Conservation (phyloP, 1,139 yeast genomes). For the Diutina rugosa region DNA sequence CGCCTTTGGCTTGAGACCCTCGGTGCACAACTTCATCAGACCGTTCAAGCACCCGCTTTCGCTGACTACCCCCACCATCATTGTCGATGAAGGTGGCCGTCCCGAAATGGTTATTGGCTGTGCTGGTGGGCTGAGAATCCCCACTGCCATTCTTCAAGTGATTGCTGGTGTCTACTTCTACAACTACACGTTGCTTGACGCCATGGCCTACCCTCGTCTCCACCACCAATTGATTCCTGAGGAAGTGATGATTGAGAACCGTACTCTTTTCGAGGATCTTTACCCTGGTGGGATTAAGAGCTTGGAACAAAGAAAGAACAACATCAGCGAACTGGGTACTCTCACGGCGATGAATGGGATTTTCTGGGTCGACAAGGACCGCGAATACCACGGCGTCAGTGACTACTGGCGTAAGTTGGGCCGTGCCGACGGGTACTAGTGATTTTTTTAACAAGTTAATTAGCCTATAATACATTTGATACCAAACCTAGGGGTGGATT, state of each 20-base stretch:
- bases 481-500: too few species aligned
- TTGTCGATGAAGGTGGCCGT: constrained; percentile 25
- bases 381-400: constrained; percentile 24
- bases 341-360: constrained; percentile 33
- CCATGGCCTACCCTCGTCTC: constrained; percentile 65
- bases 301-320: constrained; percentile 3
- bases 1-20: constrained; percentile 72
- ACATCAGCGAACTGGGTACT: constrained; percentile 13
- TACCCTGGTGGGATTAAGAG: background rate
- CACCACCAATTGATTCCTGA: constrained; percentile 90
- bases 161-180: constrained; percentile 53
- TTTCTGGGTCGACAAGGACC: constrained; percentile 8
- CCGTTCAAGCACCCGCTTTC: constrained; percentile 79
- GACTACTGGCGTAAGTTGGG: constrained; percentile 35
- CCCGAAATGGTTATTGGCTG: constrained; percentile 76
- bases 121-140: constrained; percentile 86
- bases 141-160: constrained; percentile 74
- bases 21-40: constrained; percentile 60
- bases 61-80: constrained; percentile 67
- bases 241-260: constrained; percentile 43
- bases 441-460: too few species aligned
- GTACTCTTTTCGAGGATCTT: constrained; percentile 14
- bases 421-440: constrained; percentile 25
- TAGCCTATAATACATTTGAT: too few species aligned
- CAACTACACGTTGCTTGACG: constrained; percentile 44